phyloP scores from a whole-genome alignment of 768 basidiomycete species.

The Boletus sp. region DNA sequence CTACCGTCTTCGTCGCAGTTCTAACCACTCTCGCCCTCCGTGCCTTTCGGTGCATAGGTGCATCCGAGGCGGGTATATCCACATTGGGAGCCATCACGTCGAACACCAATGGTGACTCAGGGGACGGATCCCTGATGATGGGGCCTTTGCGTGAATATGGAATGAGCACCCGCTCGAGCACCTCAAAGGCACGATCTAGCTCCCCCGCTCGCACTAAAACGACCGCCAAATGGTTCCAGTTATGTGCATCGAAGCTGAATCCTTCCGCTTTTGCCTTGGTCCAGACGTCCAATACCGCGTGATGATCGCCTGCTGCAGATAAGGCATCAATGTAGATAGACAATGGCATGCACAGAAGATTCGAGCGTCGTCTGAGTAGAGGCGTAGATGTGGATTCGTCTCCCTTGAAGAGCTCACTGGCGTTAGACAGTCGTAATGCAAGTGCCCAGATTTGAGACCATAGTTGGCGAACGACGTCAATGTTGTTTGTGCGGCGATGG shows the following conservation, averaged over 20 bases:
- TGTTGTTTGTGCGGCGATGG: conserved; percentile 58
- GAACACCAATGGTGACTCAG: conserved; percentile 41
- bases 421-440: conserved; percentile 43
- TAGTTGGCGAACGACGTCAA: conserved; percentile 51
- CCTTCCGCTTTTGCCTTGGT: conserved; percentile 54
- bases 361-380: conserved; percentile 36
- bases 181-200: conserved; percentile 76
- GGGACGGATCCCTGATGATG: conserved; percentile 27
- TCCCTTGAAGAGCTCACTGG: conserved; percentile 32
- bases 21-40: conserved; percentile 26
- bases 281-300: conserved; percentile 66
- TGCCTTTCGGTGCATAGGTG: conserved; percentile 27
- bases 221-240: conserved; percentile 85
- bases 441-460: conserved; percentile 69
- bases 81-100: conserved; percentile 27
- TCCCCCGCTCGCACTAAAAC: conserved; percentile 79
- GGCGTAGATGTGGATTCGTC: conserved; percentile 10
- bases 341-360: conserved; percentile 69
- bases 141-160: conserved; percentile 43
- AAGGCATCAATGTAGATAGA: conserved; percentile 80
- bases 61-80: conserved; percentile 25
- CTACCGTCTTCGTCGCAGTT: conserved; percentile 12
- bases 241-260: conserved; percentile 80
- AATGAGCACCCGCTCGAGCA: conserved; percentile 74
- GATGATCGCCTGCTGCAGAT: conserved; percentile 58